Evolutionary conservation across 495 filamentous ascomycete species (phyloP).

Genomic region (Penicillium flavigenum): DNA sequence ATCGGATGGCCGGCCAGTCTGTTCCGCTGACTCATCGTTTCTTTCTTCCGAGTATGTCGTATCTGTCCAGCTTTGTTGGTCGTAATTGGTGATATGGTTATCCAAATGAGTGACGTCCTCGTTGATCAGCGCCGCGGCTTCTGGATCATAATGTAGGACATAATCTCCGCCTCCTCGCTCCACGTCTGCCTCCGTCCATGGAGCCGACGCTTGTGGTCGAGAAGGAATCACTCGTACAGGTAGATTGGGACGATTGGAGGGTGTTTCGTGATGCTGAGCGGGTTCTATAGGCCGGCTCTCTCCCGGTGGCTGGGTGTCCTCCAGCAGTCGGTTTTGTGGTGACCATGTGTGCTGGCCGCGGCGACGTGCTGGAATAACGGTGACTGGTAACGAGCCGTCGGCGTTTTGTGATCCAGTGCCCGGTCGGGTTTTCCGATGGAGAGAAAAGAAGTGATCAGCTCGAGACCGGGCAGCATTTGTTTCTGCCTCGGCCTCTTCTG

Average conservation of each 20-base stretch:
- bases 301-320: slow-evolving; percentile 6
- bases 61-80: slow-evolving; percentile 27
- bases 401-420: slow-evolving; percentile 29
- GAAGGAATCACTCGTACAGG: slow-evolving; percentile 44
- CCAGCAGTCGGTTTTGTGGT: slow-evolving; percentile 30
- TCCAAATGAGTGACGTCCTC: slow-evolving; percentile 21
- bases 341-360: slow-evolving; percentile 50
- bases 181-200: slow-evolving; percentile 39
- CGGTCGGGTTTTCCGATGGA: slow-evolving; percentile 26
- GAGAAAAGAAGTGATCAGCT: slow-evolving; percentile 34
- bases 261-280: slow-evolving; percentile 4
- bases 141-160: slow-evolving; percentile 46
- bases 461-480: slow-evolving; percentile 18
- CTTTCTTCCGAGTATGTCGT: slow-evolving; percentile 20
- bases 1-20: not conserved
- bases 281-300: not conserved
- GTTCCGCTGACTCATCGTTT: slow-evolving; percentile 6
- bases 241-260: slow-evolving; percentile 16
- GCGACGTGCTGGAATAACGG: slow-evolving; percentile 66
- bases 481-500: slow-evolving; percentile 25
- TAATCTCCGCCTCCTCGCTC: slow-evolving; percentile 33
- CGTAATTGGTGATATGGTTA: slow-evolving; percentile 4
- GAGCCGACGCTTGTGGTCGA: slow-evolving; percentile 39
- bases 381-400: slow-evolving; percentile 54
- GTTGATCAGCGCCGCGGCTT: slow-evolving; percentile 45